Conservation (phyloP, 2,329 filamentous ascomycete species). For the Penicillium corylophilum region DNA sequence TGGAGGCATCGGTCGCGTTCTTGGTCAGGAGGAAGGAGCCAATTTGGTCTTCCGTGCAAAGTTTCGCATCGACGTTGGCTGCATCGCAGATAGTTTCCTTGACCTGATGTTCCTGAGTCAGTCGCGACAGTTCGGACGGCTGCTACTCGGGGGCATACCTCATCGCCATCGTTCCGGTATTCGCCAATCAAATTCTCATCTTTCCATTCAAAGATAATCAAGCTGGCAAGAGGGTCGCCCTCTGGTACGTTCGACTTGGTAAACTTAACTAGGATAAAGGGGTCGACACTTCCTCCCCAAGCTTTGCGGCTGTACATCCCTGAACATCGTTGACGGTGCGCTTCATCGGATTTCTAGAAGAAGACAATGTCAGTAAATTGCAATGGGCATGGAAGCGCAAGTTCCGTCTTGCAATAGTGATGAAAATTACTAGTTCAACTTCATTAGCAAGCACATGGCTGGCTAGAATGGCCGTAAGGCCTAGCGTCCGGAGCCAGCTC, state of each 20-base stretch:
- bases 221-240: constrained; percentile 72
- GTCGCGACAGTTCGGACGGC: constrained; percentile 9
- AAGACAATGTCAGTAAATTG: background rate
- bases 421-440: constrained; percentile 41
- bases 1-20: constrained; percentile 71
- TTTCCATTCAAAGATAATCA: constrained; percentile 92
- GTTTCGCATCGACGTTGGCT: constrained; percentile 63
- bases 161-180: constrained; percentile 54
- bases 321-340: constrained; percentile 77
- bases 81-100: constrained; percentile 75
- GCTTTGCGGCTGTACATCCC: constrained; percentile 91
- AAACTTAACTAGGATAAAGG: constrained; percentile 85
- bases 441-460: constrained; percentile 45
- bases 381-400: background rate
- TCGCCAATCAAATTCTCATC: constrained; percentile 79
- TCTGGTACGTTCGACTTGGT: constrained; percentile 60
- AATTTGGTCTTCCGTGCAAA: constrained; percentile 74
- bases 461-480: constrained; percentile 39
- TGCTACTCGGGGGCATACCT: constrained; percentile 46
- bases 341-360: constrained; percentile 68
- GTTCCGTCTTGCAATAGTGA: background rate
- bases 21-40: constrained; percentile 80
- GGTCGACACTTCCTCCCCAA: constrained; percentile 85
- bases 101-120: constrained; percentile 42
- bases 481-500: constrained; percentile 39